Evolutionary conservation across 805 yeast genomes (phyloP).

Genomic region (Metschnikowia kunwiensis): DNA sequence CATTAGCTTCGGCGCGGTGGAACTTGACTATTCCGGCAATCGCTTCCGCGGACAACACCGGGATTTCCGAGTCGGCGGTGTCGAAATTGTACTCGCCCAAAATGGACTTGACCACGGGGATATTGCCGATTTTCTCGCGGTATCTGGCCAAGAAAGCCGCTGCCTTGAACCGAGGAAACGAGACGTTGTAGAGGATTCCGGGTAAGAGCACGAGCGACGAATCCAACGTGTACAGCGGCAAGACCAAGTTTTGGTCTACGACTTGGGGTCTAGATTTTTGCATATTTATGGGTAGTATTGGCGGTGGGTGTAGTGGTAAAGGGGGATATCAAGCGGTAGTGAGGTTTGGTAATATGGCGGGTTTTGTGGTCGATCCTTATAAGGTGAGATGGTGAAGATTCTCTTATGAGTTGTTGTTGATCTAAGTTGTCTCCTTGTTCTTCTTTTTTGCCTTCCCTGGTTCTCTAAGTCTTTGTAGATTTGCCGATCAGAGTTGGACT

Average conservation of each 20-base stretch:
- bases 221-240: slow-evolving; percentile 42
- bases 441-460: too few species aligned
- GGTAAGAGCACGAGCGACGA: slow-evolving; percentile 53
- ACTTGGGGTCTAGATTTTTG: too few species aligned
- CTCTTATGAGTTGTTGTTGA: too few species aligned
- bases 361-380: background rate
- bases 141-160: slow-evolving; percentile 45
- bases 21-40: slow-evolving; percentile 29
- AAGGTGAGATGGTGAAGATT: background rate
- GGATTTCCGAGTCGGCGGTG: slow-evolving; percentile 8
- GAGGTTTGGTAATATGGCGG: too few species aligned
- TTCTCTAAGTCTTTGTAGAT: too few species aligned
- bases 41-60: slow-evolving; percentile 30
- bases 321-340: too few species aligned
- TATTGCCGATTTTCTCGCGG: slow-evolving; percentile 25
- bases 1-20: slow-evolving; percentile 11
- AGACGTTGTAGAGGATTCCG: slow-evolving; percentile 59
- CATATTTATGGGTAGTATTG: too few species aligned
- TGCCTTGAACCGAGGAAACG: slow-evolving; percentile 47
- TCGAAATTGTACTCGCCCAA: slow-evolving; percentile 37
- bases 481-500: too few species aligned
- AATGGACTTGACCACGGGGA: slow-evolving; percentile 30
- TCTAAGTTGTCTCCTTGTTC: too few species aligned
- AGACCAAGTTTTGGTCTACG: slow-evolving; percentile 19
- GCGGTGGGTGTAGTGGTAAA: too few species aligned